Percentiles rank a stretch among this genome's conserved stretches.
Conservation (phyloP, 2,329 filamentous ascomycete species). For the Pseudogymnoascus sp. region DNA sequence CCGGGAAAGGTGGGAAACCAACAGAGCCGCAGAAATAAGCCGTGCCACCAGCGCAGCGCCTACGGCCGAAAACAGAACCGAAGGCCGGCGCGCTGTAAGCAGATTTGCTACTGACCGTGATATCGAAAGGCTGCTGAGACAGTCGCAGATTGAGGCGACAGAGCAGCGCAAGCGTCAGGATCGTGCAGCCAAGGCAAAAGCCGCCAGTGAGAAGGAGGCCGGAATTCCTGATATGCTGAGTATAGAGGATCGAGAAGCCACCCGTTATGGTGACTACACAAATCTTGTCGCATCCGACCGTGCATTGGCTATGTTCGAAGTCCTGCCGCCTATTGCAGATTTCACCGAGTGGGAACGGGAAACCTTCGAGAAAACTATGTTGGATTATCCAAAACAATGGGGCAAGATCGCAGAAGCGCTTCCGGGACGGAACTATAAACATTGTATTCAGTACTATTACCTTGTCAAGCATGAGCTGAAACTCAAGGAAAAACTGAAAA, state of each 20-base stretch:
- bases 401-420: conserved; percentile 65
- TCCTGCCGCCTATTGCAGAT: conserved; percentile 65
- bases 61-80: conserved; percentile 32
- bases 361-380: conserved; percentile 66
- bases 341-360: conserved; percentile 65
- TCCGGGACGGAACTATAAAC: conserved; percentile 62
- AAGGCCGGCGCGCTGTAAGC: conserved; percentile 46
- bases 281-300: conserved; percentile 58
- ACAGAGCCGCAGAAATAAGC: conserved; percentile 22
- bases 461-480: conserved; percentile 67
- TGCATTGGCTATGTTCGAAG: conserved; percentile 63
- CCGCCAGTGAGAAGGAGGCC: conserved; percentile 70
- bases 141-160: conserved; percentile 64
- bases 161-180: conserved; percentile 62
- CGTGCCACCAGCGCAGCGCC: conserved; percentile 20
- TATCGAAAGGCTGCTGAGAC: conserved; percentile 62
- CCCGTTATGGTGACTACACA: conserved; percentile 57
- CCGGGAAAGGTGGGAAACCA: conserved; percentile 24
- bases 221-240: conserved; percentile 64
- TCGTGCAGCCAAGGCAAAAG: conserved; percentile 58
- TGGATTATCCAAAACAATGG: conserved; percentile 76
- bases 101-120: conserved; percentile 67
- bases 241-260: conserved; percentile 51
- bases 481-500: conserved; percentile 69
- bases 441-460: conserved; percentile 83